Conservation (phyloP, 2,329 filamentous ascomycete species). For the Pseudocercospora pini-densiflorae region DNA sequence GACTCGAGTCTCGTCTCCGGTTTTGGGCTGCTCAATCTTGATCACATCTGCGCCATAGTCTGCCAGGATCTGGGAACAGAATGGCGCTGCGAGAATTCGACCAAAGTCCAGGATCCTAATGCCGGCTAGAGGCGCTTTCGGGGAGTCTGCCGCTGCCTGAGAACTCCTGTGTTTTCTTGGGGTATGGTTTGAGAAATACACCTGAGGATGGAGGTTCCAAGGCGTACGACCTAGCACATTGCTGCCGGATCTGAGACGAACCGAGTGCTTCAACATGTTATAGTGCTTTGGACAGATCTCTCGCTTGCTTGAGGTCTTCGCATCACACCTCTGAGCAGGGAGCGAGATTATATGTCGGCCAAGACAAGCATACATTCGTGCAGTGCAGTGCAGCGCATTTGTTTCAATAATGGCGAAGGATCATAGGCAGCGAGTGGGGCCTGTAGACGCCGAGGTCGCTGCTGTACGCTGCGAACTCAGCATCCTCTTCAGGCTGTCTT, state of each 20-base stretch:
- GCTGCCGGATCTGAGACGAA: background rate
- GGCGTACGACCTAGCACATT: background rate
- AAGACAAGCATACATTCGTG: background rate
- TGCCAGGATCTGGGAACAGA: constrained; percentile 45
- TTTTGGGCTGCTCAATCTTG: constrained; percentile 45
- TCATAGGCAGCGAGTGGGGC: background rate
- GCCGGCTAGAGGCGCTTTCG: constrained; percentile 27
- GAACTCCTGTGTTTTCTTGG: background rate
- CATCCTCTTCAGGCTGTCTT: background rate
- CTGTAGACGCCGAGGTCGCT: background rate
- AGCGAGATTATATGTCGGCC: background rate
- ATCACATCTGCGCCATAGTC: constrained; percentile 50
- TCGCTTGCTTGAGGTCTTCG: background rate
- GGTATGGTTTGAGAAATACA: background rate
- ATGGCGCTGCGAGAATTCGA: constrained; percentile 33
- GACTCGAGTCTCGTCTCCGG: constrained; percentile 32
- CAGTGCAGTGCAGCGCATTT: background rate
- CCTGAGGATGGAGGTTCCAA: background rate
- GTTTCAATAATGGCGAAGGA: background rate
- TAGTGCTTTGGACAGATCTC: background rate
- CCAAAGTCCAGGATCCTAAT: constrained; percentile 34
- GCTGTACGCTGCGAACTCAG: background rate
- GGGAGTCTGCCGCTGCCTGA: background rate
- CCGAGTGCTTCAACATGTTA: background rate
- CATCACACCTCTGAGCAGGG: background rate